Base-by-base conservation (phyloP, 2,329 filamentous ascomycete genomes). In the Epichloe sibirici region DNA sequence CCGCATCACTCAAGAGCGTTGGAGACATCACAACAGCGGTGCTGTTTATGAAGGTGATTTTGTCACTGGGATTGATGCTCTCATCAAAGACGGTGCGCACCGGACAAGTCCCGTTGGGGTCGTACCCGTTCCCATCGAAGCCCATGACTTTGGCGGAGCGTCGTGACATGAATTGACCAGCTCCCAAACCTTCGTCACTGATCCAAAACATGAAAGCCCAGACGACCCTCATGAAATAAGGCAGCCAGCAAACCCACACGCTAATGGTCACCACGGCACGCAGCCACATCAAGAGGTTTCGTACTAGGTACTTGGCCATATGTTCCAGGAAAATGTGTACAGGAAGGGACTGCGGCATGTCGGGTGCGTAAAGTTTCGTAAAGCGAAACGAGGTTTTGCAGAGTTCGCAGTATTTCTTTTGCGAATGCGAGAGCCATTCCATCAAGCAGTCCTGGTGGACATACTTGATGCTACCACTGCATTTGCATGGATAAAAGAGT, bases 391-490 rank as follows among this genome's bases (percentile, higher is more conserved):
- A 85, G 2, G 93, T 98, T 74, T 98, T 98, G 82, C 93, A 98
- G 38, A 98, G 83, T 73, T 98, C 93, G 76, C 94, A 98, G 74
- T 98, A 88, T 69, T 97, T 97, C 79, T 98, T 98, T 67, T 98
- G 90, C 2, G 93, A 97, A 69, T 98, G 94, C 48, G 90, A 91
- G 23, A 98, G 77, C 93, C 93, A 98, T 70, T 97, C 90, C 86
- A 98, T 95, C 69, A 98, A 73, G 67, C 93, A 98, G 66, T 94
- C 88, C 70, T 98, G 93, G 68, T 98, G 93, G 56, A 98, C 93
- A 64, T 86, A 95, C 73, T 95, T 96, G 73, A 98, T 98, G 71
- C 91, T 97, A 53, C 93, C 93, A 65, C 89, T 96, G 74, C 93
- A 98, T 75, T 96, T 96, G 83, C 93, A 98, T 5, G 93, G 93